phyloP scores from a whole-genome alignment of 2,329 filamentous ascomycete genomes.

The Chalaropsis thielavioides region DNA sequence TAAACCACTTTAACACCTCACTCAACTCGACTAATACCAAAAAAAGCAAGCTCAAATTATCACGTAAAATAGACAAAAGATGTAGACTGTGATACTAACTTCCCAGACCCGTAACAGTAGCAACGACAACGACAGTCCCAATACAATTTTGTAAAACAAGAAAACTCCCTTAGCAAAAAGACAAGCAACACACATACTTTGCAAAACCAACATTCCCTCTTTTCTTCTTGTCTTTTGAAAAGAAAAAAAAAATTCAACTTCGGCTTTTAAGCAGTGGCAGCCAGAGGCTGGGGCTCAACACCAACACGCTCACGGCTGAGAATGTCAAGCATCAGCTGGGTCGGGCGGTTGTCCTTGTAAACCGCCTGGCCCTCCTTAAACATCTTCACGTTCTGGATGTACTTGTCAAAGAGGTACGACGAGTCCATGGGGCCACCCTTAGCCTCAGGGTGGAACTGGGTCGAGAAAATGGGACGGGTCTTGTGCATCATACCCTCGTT shows the following conservation, averaged over 20 bases:
- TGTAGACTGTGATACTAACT: neutral
- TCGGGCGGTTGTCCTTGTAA: conserved; percentile 77
- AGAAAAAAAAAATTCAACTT: conserved; percentile 1
- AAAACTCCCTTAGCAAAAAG: neutral
- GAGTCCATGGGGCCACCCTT: conserved; percentile 95
- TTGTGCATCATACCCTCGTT: conserved; percentile 98
- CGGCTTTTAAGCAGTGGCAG: conserved; percentile 29
- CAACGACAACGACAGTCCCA: conserved; percentile 4
- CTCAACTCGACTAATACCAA: neutral
- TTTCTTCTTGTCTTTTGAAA: neutral
- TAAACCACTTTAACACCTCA: neutral
- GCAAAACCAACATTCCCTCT: neutral
- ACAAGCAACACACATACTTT: conserved; percentile 6
- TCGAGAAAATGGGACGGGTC: conserved; percentile 91
- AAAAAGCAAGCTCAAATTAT: neutral
- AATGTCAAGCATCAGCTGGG: conserved; percentile 76
- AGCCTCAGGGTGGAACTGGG: conserved; percentile 97
- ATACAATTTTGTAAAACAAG: neutral
- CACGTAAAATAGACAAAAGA: conserved; percentile 14
- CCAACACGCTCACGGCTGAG: conserved; percentile 90
- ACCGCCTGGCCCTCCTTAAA: conserved; percentile 74
- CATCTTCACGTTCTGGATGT: conserved; percentile 73
- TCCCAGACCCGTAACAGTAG: neutral
- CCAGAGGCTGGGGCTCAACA: conserved; percentile 55
- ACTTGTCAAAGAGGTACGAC: conserved; percentile 91